Evolutionary conservation across 2,329 filamentous ascomycete genomes (phyloP).

Genomic region (Talaromyces sp.): DNA sequence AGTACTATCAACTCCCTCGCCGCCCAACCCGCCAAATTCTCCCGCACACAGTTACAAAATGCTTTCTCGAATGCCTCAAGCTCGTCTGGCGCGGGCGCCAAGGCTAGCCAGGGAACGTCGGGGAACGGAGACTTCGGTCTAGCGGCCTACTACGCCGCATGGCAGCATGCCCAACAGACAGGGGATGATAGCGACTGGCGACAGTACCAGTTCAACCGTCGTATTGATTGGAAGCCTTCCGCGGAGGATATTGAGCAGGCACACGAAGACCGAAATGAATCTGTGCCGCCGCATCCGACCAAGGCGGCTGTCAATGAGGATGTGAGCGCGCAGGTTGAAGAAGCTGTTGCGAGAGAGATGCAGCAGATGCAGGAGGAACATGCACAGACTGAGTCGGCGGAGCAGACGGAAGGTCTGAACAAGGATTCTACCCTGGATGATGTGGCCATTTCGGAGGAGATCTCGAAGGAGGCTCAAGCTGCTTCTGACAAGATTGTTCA

Average conservation of each 20-base stretch:
- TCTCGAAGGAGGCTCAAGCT: constrained; percentile 64
- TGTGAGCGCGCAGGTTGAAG: constrained; percentile 77
- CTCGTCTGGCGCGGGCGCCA: constrained; percentile 54
- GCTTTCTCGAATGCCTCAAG: constrained; percentile 67
- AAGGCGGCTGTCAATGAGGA: constrained; percentile 53
- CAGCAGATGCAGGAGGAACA: constrained; percentile 62
- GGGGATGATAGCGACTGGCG: constrained; percentile 81
- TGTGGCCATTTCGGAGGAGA: constrained; percentile 50
- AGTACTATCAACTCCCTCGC: constrained; percentile 60
- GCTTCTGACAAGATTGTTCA: constrained; percentile 79
- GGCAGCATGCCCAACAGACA: constrained; percentile 74
- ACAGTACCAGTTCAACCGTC: constrained; percentile 85
- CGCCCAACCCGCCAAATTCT: constrained; percentile 55
- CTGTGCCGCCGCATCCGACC: constrained; percentile 60
- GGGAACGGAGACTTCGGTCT: constrained; percentile 65
- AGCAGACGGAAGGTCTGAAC: constrained; percentile 31
- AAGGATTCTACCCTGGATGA: constrained; percentile 32
- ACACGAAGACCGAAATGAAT: constrained; percentile 28
- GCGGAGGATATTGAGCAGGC: constrained; percentile 43
- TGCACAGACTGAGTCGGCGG: constrained; percentile 45
- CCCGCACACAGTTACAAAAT: constrained; percentile 68
- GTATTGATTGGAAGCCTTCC: constrained; percentile 80
- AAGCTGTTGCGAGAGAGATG: constrained; percentile 79
- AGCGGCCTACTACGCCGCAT: constrained; percentile 89
- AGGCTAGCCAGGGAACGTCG: constrained; percentile 61